Base-by-base conservation (phyloP, 768 basidiomycete species). In the Psilocybe cyanescens region DNA sequence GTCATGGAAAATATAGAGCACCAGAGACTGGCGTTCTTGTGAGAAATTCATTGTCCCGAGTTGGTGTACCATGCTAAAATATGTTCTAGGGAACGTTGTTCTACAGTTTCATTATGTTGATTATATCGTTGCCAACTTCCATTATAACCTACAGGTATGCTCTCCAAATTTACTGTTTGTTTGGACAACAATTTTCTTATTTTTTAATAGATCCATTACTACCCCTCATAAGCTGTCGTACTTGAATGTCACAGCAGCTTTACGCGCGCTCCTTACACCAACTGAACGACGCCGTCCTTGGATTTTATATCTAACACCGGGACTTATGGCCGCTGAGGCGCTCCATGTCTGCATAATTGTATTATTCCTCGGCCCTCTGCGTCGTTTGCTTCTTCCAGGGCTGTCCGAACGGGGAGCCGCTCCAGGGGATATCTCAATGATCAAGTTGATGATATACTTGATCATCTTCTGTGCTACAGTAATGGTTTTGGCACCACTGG, bases 231-330 rank as follows among this genome's bases (percentile, higher is more conserved):
- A 82, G 70, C 78, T 95, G 35, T 83, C 88, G 2, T 92, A 84
- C 68, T 81, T 89, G 68, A 76, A 81, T 35, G 77, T 81, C 2
- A 68, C 82, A 58, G 78, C 83, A 62, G 84, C 89, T 17, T 73
- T 94, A 14, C 89, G 90, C 19, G 73, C 88, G 60, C 78, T 95
- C 35, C 79, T 95, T 58, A 95, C 93, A 0, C 89, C 91, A 4
- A 93, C 92, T 5, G 93, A 95, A 72, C 85, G 87, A 55, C 82
- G 84, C 30, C 83, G 83, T 8, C 93, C 92, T 2, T 95, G 92
- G 92, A 81, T 88, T 41, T 72, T 95, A 47, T 95, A 92, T 71
- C 67, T 91, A 45, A 94, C 92, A 1, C 93, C 93, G 0, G 93
- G 83, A 1, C 72, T 91, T 12, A 81, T 94, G 62, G 75, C 89